phyloP scores from a whole-genome alignment of 306 rosid species.

The Pachyrhizus erosus region DNA sequence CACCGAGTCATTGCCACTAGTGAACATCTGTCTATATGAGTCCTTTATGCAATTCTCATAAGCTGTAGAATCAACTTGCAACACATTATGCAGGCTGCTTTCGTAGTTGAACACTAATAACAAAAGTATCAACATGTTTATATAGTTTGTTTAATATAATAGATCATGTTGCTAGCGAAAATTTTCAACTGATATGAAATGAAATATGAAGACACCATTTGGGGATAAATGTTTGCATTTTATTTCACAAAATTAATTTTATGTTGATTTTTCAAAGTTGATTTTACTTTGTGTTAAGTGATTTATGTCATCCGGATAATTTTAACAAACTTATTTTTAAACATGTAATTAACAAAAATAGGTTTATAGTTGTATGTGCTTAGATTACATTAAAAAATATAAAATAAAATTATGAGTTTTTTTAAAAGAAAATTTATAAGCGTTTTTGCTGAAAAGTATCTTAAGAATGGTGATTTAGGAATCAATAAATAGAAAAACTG shows the following conservation, averaged over 20 bases:
- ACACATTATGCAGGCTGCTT: not conserved
- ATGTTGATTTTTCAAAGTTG: not conserved
- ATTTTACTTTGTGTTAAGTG: not conserved
- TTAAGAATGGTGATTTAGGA: not conserved
- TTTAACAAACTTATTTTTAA: not conserved
- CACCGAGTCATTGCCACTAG: slow-evolving; percentile 30
- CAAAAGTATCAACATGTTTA: not conserved
- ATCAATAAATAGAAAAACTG: not conserved
- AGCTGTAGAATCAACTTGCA: slow-evolving; percentile 28
- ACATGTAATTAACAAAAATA: not conserved
- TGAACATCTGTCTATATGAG: not conserved
- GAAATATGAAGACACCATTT: not conserved
- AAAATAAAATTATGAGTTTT: not conserved
- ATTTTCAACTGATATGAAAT: not conserved
- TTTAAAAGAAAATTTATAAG: not conserved
- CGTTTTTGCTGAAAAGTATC: not conserved
- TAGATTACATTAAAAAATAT: not conserved
- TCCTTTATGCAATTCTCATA: slow-evolving; percentile 31
- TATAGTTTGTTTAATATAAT: not conserved
- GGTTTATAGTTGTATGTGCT: not conserved
- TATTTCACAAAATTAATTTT: not conserved
- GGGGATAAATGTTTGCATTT: not conserved
- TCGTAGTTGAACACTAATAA: slow-evolving; percentile 36
- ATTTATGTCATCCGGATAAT: not conserved
- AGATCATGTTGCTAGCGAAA: not conserved